Percentiles rank a stretch among this genome's conserved stretches.
phyloP scores from a whole-genome alignment of 2,329 filamentous ascomycete species.

The Xylaria arbuscula region DNA sequence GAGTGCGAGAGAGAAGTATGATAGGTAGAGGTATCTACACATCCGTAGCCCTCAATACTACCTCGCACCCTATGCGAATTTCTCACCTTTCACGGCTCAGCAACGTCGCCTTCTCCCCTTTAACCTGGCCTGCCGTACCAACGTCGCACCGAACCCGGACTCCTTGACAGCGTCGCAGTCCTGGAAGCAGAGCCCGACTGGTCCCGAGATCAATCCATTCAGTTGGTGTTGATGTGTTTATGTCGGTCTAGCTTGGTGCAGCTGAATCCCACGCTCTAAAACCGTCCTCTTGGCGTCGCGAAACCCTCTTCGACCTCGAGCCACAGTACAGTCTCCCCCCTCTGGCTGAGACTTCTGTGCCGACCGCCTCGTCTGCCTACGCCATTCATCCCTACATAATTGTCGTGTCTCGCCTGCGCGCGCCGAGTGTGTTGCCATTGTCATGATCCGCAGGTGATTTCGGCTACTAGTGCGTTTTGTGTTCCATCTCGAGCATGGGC shows the following conservation, averaged over 20 bases:
- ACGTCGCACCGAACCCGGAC: slow-evolving; percentile 37
- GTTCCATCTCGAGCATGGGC: slow-evolving; percentile 47
- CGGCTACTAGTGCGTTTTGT: slow-evolving; percentile 30
- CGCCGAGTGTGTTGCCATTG: slow-evolving; percentile 26
- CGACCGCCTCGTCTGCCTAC: slow-evolving; percentile 26
- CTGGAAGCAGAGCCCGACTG: slow-evolving; percentile 24
- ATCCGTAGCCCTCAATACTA: background rate
- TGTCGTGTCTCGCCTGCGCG: slow-evolving; percentile 28
- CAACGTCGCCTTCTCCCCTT: slow-evolving; percentile 24
- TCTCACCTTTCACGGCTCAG: slow-evolving; percentile 18
- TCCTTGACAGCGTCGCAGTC: slow-evolving; percentile 25
- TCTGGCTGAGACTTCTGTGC: slow-evolving; percentile 19
- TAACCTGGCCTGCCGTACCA: slow-evolving; percentile 34
- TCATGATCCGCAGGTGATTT: slow-evolving; percentile 46
- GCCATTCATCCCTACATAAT: slow-evolving; percentile 11
- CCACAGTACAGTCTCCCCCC: background rate
- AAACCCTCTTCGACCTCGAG: slow-evolving; percentile 26
- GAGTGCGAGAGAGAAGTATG: too few relatives aligned
- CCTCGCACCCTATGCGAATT: slow-evolving; percentile 20
- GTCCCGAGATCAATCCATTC: slow-evolving; percentile 24
- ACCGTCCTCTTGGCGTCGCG: slow-evolving; percentile 29
- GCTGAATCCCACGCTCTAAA: slow-evolving; percentile 25
- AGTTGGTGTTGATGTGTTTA: background rate
- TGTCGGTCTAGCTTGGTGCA: slow-evolving; percentile 24
- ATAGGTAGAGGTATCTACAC: background rate